These are phyloP conservation scores for Linnemannia zychae DNA, from an alignment of 192 early-diverging fungal genomes.

Conservation along the genomic window DNA sequence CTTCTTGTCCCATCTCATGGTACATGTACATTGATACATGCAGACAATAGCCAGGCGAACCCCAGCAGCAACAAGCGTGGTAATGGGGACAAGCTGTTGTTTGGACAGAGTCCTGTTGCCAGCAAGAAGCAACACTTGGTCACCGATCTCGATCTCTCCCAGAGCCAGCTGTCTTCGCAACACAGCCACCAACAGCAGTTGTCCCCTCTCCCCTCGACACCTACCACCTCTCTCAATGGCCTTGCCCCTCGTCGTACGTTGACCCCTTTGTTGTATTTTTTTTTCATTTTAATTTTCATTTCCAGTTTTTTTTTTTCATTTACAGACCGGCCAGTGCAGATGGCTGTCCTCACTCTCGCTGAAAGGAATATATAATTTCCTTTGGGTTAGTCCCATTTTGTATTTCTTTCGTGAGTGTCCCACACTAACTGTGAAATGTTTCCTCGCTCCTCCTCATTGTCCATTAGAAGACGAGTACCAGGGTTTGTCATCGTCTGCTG, in stretches of 20 bases:
- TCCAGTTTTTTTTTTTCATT: neutral
- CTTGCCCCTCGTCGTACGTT: conserved; percentile 39
- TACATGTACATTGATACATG: neutral
- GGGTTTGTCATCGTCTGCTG: conserved; percentile 18
- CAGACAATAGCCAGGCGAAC: conserved; percentile 17
- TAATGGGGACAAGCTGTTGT: conserved; percentile 27
- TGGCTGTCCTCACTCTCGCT: neutral
- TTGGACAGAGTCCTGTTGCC: conserved; percentile 21
- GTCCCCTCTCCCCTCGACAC: conserved; percentile 31
- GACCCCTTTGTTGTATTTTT: neutral
- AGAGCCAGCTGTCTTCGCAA: conserved; percentile 15
- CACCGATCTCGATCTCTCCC: conserved; percentile 39
- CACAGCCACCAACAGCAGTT: conserved; percentile 13
- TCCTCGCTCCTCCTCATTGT: neutral
- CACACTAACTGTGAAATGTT: neutral
- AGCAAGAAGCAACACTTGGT: conserved; percentile 39
- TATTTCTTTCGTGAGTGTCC: conserved; percentile 2
- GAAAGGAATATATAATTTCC: conserved; percentile 53
- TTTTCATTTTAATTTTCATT: neutral
- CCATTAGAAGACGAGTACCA: conserved; percentile 33
- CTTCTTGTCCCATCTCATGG: neutral
- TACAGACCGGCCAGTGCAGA: neutral
- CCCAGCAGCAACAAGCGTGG: conserved; percentile 36
- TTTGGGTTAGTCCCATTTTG: neutral
- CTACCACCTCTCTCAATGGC: conserved; percentile 23